Conservation (phyloP, 495 filamentous ascomycete species). For the Lichenothelia convexa region DNA sequence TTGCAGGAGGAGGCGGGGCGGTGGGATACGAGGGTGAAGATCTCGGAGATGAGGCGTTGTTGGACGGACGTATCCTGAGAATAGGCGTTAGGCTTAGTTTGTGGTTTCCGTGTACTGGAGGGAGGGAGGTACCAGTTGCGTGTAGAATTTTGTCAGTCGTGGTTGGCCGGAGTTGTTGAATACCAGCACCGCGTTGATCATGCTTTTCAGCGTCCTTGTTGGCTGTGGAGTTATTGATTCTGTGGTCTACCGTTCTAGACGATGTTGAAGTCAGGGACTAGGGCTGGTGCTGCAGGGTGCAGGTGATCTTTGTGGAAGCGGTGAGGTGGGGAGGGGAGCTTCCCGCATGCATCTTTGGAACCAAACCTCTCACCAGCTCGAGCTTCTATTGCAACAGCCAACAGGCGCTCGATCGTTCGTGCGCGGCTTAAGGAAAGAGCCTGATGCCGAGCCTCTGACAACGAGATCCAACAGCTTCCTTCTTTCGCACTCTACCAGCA, state of each 20-base stretch:
- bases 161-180: conserved; percentile 98
- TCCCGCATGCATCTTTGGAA: too few species aligned
- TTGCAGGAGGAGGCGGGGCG: conserved; percentile 81
- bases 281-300: too few species aligned
- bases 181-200: conserved; percentile 98
- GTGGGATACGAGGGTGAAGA: conserved; percentile 90
- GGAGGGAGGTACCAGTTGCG: conserved; percentile 53
- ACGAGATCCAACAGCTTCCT: too few species aligned
- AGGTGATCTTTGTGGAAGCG: too few species aligned
- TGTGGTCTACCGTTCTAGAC: conserved; percentile 11
- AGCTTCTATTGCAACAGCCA: too few species aligned
- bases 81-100: background rate
- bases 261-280: conserved; percentile 6
- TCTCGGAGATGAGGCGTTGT: conserved; percentile 89
- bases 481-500: too few species aligned
- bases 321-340: too few species aligned
- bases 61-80: conserved; percentile 82
- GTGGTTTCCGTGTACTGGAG: conserved; percentile 1
- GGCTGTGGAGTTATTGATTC: too few species aligned
- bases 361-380: too few species aligned
- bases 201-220: conserved; percentile 20
- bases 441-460: too few species aligned
- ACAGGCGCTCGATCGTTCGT: too few species aligned
- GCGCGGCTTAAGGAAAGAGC: too few species aligned
- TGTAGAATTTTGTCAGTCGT: conserved; percentile 96